Evolutionary conservation across 2,329 filamentous ascomycete genomes (phyloP).

Genomic region (Neonectria ditissima): DNA sequence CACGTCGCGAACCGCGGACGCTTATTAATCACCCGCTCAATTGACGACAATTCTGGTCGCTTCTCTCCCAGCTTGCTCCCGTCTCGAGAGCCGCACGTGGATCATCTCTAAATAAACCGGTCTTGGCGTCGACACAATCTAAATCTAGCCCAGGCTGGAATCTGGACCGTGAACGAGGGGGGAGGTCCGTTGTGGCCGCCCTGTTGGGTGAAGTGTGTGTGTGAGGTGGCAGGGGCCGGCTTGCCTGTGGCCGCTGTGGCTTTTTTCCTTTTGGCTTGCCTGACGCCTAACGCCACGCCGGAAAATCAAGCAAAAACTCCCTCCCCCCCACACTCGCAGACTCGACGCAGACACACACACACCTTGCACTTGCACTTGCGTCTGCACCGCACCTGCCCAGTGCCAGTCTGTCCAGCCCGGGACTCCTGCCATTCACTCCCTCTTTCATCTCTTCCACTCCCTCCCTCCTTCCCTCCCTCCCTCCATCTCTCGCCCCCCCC

Average conservation of each 20-base stretch:
- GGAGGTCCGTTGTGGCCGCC: no score
- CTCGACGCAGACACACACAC: slow-evolving; percentile 25
- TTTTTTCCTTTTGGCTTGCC: slow-evolving; percentile 20
- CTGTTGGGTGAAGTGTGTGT: background rate
- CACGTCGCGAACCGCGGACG: slow-evolving; percentile 11
- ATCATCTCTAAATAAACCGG: background rate
- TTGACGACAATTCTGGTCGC: slow-evolving; percentile 2
- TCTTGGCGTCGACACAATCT: background rate
- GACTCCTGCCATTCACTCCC: slow-evolving; percentile 8
- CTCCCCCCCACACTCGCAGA: slow-evolving; percentile 22
- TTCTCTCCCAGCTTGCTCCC: background rate
- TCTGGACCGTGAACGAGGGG: no score
- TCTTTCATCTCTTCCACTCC: slow-evolving; percentile 28
- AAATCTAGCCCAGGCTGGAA: background rate
- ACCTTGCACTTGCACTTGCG: slow-evolving; percentile 31
- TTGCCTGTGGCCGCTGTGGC: slow-evolving; percentile 7
- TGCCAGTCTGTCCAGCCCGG: slow-evolving; percentile 3
- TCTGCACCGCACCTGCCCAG: slow-evolving; percentile 10
- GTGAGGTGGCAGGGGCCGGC: slow-evolving; percentile 14
- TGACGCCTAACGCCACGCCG: slow-evolving; percentile 38
- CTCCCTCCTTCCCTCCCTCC: slow-evolving; percentile 25
- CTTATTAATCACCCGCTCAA: slow-evolving; percentile 12
- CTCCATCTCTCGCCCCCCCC: slow-evolving; percentile 28
- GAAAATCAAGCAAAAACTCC: slow-evolving; percentile 31
- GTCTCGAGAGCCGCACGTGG: background rate